phyloP scores from a whole-genome alignment of 1,139 yeast species.

The Yamadazyma diddensiae region DNA sequence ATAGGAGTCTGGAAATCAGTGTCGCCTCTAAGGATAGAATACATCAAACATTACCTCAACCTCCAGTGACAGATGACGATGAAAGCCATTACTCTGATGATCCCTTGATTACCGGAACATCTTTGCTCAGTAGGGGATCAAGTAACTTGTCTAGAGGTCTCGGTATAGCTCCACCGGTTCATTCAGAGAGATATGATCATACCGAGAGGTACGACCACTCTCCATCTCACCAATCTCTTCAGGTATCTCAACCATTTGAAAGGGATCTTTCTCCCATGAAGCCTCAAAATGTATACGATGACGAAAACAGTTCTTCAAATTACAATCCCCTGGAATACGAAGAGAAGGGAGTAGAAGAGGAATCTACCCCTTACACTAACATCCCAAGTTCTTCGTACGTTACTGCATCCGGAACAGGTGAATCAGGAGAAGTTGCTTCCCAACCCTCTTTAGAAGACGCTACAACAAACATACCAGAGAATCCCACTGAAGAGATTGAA shows the following conservation, averaged over 20 bases:
- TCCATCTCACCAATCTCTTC: background rate
- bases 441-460: no score
- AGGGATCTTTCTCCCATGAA: conserved; percentile 1
- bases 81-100: conserved; percentile 14
- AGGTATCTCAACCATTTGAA: background rate
- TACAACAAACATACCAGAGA: no score
- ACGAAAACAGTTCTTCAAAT: conserved; percentile 15
- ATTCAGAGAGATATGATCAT: no score
- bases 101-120: conserved; percentile 1
- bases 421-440: no score
- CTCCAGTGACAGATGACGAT: conserved; percentile 11
- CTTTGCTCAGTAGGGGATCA: conserved; percentile 1
- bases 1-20: conserved; percentile 4
- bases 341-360: conserved; percentile 1
- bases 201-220: background rate
- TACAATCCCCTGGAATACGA: conserved; percentile 3
- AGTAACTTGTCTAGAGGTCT: conserved; percentile 1
- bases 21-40: conserved; percentile 7
- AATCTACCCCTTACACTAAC: no score
- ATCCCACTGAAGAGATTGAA: no score
- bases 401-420: no score
- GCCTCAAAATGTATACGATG: conserved; percentile 15
- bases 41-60: conserved; percentile 14
- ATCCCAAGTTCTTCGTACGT: no score
- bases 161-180: conserved; percentile 2